Evolutionary conservation across 345 rosid species (phyloP).

Genomic region (Eutrema japonicum): DNA sequence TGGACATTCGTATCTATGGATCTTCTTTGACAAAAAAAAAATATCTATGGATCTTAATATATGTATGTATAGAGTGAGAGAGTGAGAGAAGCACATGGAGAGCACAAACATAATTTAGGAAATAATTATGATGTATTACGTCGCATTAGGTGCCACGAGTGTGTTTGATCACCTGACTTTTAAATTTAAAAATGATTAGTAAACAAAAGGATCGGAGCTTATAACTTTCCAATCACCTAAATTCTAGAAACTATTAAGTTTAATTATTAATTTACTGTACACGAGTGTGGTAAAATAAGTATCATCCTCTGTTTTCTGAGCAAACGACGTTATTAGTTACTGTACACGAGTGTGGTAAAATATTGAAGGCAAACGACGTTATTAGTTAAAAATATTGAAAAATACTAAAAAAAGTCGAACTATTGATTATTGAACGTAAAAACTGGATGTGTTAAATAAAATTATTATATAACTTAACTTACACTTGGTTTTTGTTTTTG

Average conservation of each 20-base stretch:
- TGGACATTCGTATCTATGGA: too few species aligned
- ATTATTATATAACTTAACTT: not conserved
- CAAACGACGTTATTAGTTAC: not conserved
- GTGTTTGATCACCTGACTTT: conserved; percentile 51
- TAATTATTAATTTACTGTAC: conserved; percentile 17
- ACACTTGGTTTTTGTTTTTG: not conserved
- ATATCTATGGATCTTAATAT: too few species aligned
- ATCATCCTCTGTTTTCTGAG: not conserved
- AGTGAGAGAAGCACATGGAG: conserved; percentile 36
- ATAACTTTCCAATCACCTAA: conserved; percentile 22
- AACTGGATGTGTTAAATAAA: not conserved
- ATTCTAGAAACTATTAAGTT: conserved; percentile 23
- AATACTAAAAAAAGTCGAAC: too few species aligned
- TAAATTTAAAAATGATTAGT: not conserved
- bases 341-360: too few species aligned
- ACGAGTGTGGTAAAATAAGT: conserved; percentile 22
- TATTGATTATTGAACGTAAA: not conserved
- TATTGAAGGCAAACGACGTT: too few species aligned
- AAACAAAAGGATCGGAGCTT: conserved; percentile 30
- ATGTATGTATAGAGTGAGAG: not conserved
- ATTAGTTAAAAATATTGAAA: too few species aligned
- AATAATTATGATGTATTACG: conserved; percentile 18
- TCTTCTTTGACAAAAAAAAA: too few species aligned
- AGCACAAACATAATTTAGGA: conserved; percentile 33
- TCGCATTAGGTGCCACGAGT: conserved; percentile 47